A percentile compares a stretch with the other conserved stretches of the same genome.
phyloP scores from a whole-genome alignment of 1,284 basidiomycete species.

The Malassezia sympodialis region DNA sequence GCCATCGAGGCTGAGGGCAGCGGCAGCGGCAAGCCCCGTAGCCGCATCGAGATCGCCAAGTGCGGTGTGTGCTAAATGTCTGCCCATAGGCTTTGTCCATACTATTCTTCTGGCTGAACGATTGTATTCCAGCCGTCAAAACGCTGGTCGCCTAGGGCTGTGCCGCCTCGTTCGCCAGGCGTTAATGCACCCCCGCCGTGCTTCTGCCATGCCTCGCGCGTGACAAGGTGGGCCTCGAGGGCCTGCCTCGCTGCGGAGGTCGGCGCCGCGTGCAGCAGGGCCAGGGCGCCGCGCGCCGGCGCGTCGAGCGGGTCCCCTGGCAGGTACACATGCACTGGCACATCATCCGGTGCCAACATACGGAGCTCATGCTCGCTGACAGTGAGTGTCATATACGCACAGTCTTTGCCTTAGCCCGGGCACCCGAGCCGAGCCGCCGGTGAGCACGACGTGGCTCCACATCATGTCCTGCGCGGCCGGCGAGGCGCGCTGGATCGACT shows the following conservation, averaged over 20 bases:
- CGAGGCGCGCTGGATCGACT: slow-evolving; percentile 62
- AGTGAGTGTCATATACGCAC: slow-evolving; percentile 48
- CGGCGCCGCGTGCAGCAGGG: slow-evolving; percentile 4
- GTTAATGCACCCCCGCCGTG: slow-evolving; percentile 6
- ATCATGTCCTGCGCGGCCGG: slow-evolving; percentile 70
- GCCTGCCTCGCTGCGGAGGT: background rate
- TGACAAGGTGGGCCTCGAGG: background rate
- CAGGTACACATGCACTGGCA: slow-evolving; percentile 18
- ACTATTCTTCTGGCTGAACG: background rate
- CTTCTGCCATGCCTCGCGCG: slow-evolving; percentile 1
- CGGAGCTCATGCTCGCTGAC: slow-evolving; percentile 21
- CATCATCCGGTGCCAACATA: slow-evolving; percentile 22
- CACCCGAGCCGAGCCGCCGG: slow-evolving; percentile 71
- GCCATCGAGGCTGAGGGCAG: slow-evolving; percentile 40
- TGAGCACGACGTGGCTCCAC: slow-evolving; percentile 81
- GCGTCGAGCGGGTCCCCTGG: background rate
- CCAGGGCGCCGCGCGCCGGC: slow-evolving; percentile 1
- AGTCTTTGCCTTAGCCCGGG: slow-evolving; percentile 65
- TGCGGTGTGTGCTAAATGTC: slow-evolving; percentile 36
- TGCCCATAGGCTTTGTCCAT: background rate
- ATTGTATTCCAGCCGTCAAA: slow-evolving; percentile 15
- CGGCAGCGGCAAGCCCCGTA: slow-evolving; percentile 34
- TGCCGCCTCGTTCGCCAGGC: slow-evolving; percentile 13
- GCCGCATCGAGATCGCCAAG: slow-evolving; percentile 42
- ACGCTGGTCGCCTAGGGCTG: slow-evolving; percentile 6